These are phyloP conservation scores for Corrigiola litoralis DNA, from an alignment of 179 eudicot genomes.

Conservation along the genomic window DNA sequence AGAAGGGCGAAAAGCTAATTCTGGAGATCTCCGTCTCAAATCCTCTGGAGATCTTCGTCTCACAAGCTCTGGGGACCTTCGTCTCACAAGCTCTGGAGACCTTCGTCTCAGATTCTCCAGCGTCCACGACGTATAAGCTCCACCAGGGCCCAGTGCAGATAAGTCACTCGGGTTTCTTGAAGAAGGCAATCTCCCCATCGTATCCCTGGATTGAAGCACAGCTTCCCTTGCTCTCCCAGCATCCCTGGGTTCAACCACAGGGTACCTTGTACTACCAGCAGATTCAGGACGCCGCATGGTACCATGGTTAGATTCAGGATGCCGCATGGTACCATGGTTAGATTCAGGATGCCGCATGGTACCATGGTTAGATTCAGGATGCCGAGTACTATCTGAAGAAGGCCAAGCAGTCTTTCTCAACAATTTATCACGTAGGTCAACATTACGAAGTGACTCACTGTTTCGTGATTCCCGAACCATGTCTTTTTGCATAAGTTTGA, in stretches of 20 bases:
- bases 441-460: conserved; percentile 27
- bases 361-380: conserved; percentile 26
- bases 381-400: conserved; percentile 27
- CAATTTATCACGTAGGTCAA: conserved; percentile 69
- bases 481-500: conserved; percentile 65
- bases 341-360: conserved; percentile 26
- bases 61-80: conserved; percentile 54
- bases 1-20: conserved; percentile 28
- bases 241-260: conserved; percentile 20
- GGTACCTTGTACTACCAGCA: conserved; percentile 23
- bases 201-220: conserved; percentile 15
- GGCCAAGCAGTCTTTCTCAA: conserved; percentile 46
- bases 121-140: conserved; percentile 58
- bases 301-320: conserved; percentile 16
- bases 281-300: no score
- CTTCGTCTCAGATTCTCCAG: conserved; percentile 29
- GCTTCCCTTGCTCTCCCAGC: conserved; percentile 23
- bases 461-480: conserved; percentile 27
- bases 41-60: conserved; percentile 6
- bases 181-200: conserved; percentile 36
- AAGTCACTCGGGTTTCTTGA: conserved; percentile 36
- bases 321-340: conserved; percentile 25
- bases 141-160: conserved; percentile 27
- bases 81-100: conserved; percentile 28
- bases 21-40: conserved; percentile 50